Conservation (phyloP, 2,329 filamentous ascomycete genomes). For the Alternaria sp. region DNA sequence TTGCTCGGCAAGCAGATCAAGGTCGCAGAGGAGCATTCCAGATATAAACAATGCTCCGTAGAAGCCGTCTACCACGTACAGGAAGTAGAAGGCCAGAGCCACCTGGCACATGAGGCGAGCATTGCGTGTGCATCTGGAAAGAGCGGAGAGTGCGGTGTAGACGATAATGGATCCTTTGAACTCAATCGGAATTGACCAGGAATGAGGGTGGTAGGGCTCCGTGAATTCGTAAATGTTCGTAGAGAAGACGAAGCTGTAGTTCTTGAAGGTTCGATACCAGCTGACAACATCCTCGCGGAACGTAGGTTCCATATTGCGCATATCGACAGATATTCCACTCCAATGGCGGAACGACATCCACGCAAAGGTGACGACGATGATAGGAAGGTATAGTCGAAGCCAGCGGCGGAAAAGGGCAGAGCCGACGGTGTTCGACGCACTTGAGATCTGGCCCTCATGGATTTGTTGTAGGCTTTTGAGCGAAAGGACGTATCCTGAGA, state of each 20-base stretch:
- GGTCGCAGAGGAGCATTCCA: constrained; percentile 47
- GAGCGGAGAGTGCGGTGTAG: constrained; percentile 63
- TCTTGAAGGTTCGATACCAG: constrained; percentile 57
- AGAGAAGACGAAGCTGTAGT: constrained; percentile 71
- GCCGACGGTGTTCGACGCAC: constrained; percentile 52
- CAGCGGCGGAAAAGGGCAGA: constrained; percentile 60
- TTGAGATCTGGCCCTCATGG: constrained; percentile 49
- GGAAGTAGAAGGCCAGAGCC: constrained; percentile 66
- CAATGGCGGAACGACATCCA: constrained; percentile 62
- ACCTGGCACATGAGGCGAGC: constrained; percentile 62
- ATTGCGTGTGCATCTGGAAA: constrained; percentile 62
- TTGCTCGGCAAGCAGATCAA: constrained; percentile 40
- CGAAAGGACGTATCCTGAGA: constrained; percentile 61
- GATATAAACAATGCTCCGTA: constrained; percentile 55
- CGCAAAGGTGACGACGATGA: constrained; percentile 62
- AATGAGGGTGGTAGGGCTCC: constrained; percentile 41
- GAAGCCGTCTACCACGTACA: constrained; percentile 71
- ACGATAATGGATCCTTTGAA: constrained; percentile 66
- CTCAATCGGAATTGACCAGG: constrained; percentile 49
- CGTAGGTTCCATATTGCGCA: constrained; percentile 59
- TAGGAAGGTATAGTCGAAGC: constrained; percentile 58
- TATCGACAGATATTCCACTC: constrained; percentile 42
- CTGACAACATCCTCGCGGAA: constrained; percentile 36
- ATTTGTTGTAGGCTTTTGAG: constrained; percentile 54
- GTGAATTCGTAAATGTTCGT: constrained; percentile 65